Conservation (phyloP, 1,139 yeast species). For the Martiniozyma asiatica region DNA sequence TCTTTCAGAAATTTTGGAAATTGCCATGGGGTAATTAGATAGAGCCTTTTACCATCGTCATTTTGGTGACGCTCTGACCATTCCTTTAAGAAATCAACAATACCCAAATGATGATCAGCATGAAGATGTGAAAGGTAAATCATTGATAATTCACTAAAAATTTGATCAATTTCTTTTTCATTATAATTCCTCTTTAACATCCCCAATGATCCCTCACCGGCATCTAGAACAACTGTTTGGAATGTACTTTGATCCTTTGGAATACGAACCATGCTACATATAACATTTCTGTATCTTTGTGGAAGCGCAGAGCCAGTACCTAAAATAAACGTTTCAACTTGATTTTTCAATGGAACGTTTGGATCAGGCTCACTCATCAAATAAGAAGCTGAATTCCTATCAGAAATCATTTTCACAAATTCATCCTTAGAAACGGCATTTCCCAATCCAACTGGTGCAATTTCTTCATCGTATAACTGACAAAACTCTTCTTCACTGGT, state of each 20-base stretch:
- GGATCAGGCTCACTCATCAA: constrained; percentile 8
- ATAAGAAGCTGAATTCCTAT: background rate
- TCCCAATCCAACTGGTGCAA: constrained; percentile 18
- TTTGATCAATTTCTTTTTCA: constrained; percentile 26
- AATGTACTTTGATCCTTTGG: constrained; percentile 33
- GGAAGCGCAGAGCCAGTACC: constrained; percentile 97
- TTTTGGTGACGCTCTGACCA: constrained; percentile 41
- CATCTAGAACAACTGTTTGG: constrained; percentile 57
- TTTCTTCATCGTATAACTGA: constrained; percentile 30
- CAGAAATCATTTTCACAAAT: constrained; percentile 5
- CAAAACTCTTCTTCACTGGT: constrained; percentile 10
- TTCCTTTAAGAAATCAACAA: constrained; percentile 51
- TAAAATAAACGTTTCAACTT: constrained; percentile 62
- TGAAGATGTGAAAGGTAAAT: constrained; percentile 82
- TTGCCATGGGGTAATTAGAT: constrained; percentile 67
- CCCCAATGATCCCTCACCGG: constrained; percentile 89
- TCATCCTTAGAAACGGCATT: constrained; percentile 7
- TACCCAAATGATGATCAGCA: constrained; percentile 94
- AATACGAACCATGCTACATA: constrained; percentile 61
- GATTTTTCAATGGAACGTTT: constrained; percentile 27
- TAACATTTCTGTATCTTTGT: constrained; percentile 71
- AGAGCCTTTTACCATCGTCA: constrained; percentile 21
- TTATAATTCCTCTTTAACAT: constrained; percentile 55
- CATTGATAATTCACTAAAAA: constrained; percentile 47
- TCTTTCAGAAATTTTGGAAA: constrained; percentile 57